phyloP scores from a whole-genome alignment of 148 eudicot species.

The Diospyros kaki region DNA sequence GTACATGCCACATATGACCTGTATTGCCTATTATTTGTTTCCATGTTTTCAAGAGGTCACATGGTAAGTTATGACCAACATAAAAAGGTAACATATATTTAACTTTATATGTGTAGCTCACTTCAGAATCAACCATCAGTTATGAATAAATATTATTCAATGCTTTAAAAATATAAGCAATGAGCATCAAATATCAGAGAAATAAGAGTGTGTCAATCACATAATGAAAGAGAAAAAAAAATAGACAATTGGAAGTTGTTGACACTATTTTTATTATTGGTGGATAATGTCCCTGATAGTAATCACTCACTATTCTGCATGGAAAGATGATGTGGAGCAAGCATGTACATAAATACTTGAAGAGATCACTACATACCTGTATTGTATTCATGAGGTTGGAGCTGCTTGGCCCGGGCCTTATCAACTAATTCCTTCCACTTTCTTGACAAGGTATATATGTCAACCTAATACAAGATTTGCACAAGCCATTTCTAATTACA shows the following conservation, averaged over 20 bases:
- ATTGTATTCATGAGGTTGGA: constrained; percentile 76
- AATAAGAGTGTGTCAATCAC: background rate
- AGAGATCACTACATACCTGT: constrained; percentile 36
- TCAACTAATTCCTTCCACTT: constrained; percentile 98
- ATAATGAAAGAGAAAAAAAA: background rate
- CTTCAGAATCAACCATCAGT: background rate
- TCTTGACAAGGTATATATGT: constrained; percentile 69
- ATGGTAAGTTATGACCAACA: background rate
- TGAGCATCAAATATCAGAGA: background rate
- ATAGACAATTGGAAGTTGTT: background rate
- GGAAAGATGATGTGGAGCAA: background rate
- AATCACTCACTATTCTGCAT: background rate
- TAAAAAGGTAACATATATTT: background rate
- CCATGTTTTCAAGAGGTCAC: background rate
- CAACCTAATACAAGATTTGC: constrained; percentile 41
- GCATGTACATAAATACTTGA: background rate
- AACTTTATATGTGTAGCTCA: background rate
- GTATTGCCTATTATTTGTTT: background rate
- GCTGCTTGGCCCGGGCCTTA: constrained; percentile 87
- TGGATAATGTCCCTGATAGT: background rate
- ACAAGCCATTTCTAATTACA: background rate
- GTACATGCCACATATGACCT: no score
- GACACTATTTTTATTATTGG: no score
- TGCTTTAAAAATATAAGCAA: background rate
- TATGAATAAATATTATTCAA: background rate